Evolutionary conservation across 2,329 filamentous ascomycete species (phyloP).

Genomic region (Cladosporium sp.): DNA sequence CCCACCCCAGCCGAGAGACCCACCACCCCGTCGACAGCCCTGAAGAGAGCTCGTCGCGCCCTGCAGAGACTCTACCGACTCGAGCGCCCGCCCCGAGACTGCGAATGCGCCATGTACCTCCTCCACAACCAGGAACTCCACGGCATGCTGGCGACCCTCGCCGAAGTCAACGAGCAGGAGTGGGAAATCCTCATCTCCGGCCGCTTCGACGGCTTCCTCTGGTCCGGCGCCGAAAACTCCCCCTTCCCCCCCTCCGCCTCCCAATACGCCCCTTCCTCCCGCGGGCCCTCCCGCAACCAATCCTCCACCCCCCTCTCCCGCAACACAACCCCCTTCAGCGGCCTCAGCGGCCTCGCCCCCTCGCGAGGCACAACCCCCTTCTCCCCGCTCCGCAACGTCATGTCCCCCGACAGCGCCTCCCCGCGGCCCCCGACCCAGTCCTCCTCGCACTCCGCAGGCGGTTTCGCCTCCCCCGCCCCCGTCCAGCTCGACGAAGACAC

Average conservation of each 20-base stretch:
- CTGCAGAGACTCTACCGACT: conserved; percentile 82
- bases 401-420: conserved; percentile 20
- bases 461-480: conserved; percentile 43
- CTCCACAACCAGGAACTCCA: conserved; percentile 77
- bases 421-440: conserved; percentile 24
- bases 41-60: conserved; percentile 68
- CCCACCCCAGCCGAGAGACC: conserved; percentile 54
- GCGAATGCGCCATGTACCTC: conserved; percentile 79
- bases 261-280: conserved; percentile 23
- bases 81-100: conserved; percentile 66
- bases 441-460: conserved; percentile 25
- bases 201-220: conserved; percentile 90
- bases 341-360: conserved; percentile 48
- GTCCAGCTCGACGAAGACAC: conserved; percentile 92
- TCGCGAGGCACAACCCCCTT: conserved; percentile 46
- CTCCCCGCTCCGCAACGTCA: conserved; percentile 24
- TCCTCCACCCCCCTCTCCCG: conserved; percentile 35
- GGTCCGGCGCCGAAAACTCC: conserved; percentile 73
- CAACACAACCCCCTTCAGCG: conserved; percentile 51
- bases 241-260: conserved; percentile 30
- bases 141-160: conserved; percentile 77
- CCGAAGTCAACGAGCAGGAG: conserved; percentile 83
- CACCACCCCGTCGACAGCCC: conserved; percentile 52
- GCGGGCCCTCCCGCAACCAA: conserved; percentile 36
- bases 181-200: conserved; percentile 95